Conservation (phyloP, 768 basidiomycete species). For the Leccinum incarnatum region DNA sequence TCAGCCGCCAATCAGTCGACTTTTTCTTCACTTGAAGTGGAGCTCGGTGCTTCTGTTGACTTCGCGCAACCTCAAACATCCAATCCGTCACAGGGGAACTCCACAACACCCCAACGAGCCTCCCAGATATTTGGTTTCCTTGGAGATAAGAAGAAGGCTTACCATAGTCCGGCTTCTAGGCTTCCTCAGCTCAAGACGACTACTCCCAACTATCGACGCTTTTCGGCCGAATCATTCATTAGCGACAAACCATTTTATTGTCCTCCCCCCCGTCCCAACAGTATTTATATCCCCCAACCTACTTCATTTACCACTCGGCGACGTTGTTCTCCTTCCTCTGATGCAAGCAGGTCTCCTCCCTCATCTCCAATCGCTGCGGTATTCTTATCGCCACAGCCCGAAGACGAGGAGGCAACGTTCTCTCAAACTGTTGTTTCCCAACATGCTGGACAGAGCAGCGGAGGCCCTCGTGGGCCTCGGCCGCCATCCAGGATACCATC, state of each 20-base stretch:
- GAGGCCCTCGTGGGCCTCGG: slow-evolving; percentile 46
- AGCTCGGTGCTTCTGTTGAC: slow-evolving; percentile 54
- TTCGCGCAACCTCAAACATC: slow-evolving; percentile 22
- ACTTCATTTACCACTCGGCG: slow-evolving; percentile 11
- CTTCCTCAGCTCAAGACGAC: slow-evolving; percentile 31
- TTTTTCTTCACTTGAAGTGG: slow-evolving; percentile 76
- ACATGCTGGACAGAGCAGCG: slow-evolving; percentile 25
- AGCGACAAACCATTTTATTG: slow-evolving; percentile 25
- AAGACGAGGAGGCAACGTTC: slow-evolving; percentile 2
- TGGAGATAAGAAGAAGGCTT: slow-evolving; percentile 43
- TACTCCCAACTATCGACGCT: slow-evolving; percentile 17
- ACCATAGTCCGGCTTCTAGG: slow-evolving; percentile 34
- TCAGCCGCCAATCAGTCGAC: slow-evolving; percentile 35
- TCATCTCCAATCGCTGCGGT: slow-evolving; percentile 3
- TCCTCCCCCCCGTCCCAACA: slow-evolving; percentile 11
- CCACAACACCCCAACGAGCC: slow-evolving; percentile 61
- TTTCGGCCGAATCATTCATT: slow-evolving; percentile 23
- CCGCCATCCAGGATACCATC: slow-evolving; percentile 32
- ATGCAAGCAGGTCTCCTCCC: slow-evolving; percentile 8
- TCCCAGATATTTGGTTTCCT: slow-evolving; percentile 77
- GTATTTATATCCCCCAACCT: slow-evolving; percentile 13
- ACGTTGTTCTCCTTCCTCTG: slow-evolving; percentile 14
- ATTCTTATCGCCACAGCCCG: background rate
- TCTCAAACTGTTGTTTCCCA: slow-evolving; percentile 2
- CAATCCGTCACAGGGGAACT: slow-evolving; percentile 37